phyloP scores from a whole-genome alignment of 345 rosid species.

The Eucalyptus regnans region DNA sequence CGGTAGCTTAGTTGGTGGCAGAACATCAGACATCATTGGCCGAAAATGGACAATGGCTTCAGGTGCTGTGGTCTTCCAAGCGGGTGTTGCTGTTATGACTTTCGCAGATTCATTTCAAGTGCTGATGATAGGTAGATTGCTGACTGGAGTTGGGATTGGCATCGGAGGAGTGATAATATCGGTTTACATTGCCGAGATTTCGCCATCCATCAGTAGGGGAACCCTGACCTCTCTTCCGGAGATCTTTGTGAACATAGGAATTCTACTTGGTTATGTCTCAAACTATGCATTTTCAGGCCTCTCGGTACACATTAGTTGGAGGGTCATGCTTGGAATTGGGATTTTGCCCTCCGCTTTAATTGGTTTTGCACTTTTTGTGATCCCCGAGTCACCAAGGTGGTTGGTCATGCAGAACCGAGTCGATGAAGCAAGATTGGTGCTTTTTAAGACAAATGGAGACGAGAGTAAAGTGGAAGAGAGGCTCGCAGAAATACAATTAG shows the following conservation, averaged over 20 bases:
- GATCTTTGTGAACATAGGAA: conserved; percentile 69
- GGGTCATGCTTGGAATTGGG: conserved; percentile 87
- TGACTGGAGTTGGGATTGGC: conserved; percentile 77
- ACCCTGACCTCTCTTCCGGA: conserved; percentile 75
- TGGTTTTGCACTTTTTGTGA: conserved; percentile 59
- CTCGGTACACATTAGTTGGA: conserved; percentile 65
- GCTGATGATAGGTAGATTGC: conserved; percentile 61
- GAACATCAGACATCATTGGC: conserved; percentile 68
- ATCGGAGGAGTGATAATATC: conserved; percentile 73
- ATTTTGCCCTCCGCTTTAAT: conserved; percentile 65
- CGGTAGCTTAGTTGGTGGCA: conserved; percentile 85
- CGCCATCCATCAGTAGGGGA: conserved; percentile 60
- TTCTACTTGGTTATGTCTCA: conserved; percentile 83
- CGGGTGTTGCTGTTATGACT: conserved; percentile 66
- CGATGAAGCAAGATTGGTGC: conserved; percentile 63
- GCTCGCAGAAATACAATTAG: conserved; percentile 56
- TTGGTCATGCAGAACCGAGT: conserved; percentile 68
- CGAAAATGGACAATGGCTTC: conserved; percentile 96
- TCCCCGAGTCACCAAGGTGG: conserved; percentile 96
- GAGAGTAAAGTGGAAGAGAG: conserved; percentile 68
- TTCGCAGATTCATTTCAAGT: conserved; percentile 54
- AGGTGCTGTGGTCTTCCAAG: conserved; percentile 67
- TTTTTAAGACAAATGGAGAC: conserved; percentile 51
- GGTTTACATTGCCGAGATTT: conserved; percentile 78
- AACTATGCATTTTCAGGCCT: conserved; percentile 72